phyloP scores from a whole-genome alignment of 2,329 filamentous ascomycete genomes.

The Phaeosphaeria sp. region DNA sequence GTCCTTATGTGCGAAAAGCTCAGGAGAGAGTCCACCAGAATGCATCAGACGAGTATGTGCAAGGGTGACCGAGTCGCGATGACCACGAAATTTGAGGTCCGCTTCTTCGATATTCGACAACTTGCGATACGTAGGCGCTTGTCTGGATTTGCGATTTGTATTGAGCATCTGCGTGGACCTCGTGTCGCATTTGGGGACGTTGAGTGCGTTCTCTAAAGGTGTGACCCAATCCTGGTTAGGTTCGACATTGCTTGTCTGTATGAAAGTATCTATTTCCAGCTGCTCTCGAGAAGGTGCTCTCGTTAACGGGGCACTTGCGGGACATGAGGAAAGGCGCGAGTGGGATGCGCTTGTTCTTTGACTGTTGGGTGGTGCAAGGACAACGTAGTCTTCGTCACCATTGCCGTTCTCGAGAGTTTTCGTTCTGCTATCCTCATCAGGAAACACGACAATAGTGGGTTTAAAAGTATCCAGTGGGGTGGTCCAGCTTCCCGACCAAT shows the following conservation, averaged over 20 bases:
- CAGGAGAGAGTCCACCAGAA: slow-evolving; percentile 21
- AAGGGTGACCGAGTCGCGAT: slow-evolving; percentile 42
- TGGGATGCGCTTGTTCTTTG: slow-evolving; percentile 26
- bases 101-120: slow-evolving; percentile 39
- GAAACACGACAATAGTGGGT: slow-evolving; percentile 36
- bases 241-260: neutral
- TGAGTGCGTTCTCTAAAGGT: slow-evolving; percentile 5
- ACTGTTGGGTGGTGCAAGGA: slow-evolving; percentile 40
- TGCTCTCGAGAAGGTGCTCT: slow-evolving; percentile 20
- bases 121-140: slow-evolving; percentile 12
- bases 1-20: slow-evolving; percentile 29
- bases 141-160: slow-evolving; percentile 5
- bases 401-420: slow-evolving; percentile 14
- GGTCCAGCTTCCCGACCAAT: slow-evolving; percentile 36
- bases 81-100: slow-evolving; percentile 35
- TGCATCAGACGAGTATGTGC: slow-evolving; percentile 33
- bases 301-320: slow-evolving; percentile 23
- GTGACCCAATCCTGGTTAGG: neutral
- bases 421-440: slow-evolving; percentile 27
- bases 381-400: slow-evolving; percentile 25
- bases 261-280: neutral
- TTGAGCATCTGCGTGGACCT: slow-evolving; percentile 5
- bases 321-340: slow-evolving; percentile 28
- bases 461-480: slow-evolving; percentile 21
- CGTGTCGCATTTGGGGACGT: slow-evolving; percentile 12